Evolutionary conservation across 257 asterid species (phyloP), one percentile per base, ranked within the genome.

Genomic region (Forsythia suspensa): DNA sequence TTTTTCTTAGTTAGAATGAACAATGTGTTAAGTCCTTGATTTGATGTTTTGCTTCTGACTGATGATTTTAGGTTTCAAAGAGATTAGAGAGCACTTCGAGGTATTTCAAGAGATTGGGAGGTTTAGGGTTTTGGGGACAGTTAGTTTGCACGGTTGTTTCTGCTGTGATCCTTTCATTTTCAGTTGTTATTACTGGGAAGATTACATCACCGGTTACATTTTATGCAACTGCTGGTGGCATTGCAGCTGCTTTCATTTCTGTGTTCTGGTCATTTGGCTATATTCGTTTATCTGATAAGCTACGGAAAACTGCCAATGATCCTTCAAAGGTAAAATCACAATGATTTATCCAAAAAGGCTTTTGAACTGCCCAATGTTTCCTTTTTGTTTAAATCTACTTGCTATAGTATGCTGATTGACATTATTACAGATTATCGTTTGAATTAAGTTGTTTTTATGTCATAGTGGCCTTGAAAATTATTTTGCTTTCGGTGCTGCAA

Each of bases 181-280:
- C 98, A 16, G 73, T 86, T 67, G 86, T 89, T 74, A 82, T 92
- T 57, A 90, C 96, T 3, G 99, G 99, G 85, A 91, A 87, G 85
- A 84, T 93, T 70, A 90, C 99, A 4, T 92, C 99, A 0, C 97
- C 97, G 34, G 90, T 86, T 79, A 94, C 99, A 20, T 92, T 96
- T 81, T 96, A 94, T 79, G 81, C 98, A 16, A 96, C 97, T 65
- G 96, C 96, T 39, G 99, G 91, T 37, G 96, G 98, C 42, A 92
- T 94, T 85, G 97, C 91, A 46, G 99, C 98, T 66, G 98, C 94
- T 18, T 94, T 96, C 65, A 77, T 96, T 79, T 94, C 99, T 11
- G 97, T 94, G 57, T 96, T 96, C 79, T 96, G 98, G 98, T 92
- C 99, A 43, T 96, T 96, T 12, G 98, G 99, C 78, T 94, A 94